phyloP scores from a whole-genome alignment of 2,329 filamentous ascomycete species.

The Phaeosphaeria sp. region DNA sequence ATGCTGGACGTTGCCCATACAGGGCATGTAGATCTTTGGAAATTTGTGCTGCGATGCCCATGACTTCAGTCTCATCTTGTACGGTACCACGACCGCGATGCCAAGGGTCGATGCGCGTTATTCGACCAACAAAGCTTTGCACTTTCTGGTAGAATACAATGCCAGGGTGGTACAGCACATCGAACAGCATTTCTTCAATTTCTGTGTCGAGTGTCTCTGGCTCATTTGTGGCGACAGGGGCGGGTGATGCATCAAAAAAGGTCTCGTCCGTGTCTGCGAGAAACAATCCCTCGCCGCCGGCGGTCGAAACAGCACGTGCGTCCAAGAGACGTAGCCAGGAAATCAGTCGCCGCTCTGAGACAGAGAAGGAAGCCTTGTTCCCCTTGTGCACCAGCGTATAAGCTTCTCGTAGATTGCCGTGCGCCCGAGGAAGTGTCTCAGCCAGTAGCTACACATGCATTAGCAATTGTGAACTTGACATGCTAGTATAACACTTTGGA shows the following conservation, averaged over 20 bases:
- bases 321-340: constrained; percentile 64
- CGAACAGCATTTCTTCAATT: constrained; percentile 60
- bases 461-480: not conserved
- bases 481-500: too few species aligned
- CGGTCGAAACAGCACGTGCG: constrained; percentile 60
- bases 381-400: constrained; percentile 54
- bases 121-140: constrained; percentile 63
- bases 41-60: constrained; percentile 61
- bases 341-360: constrained; percentile 56
- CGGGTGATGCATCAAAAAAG: constrained; percentile 55
- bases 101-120: constrained; percentile 64
- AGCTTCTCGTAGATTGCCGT: constrained; percentile 58
- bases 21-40: constrained; percentile 58
- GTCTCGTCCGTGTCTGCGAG: constrained; percentile 57
- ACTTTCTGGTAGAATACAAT: constrained; percentile 65
- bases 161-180: constrained; percentile 62
- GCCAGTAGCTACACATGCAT: constrained; percentile 24
- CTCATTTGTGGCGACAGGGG: constrained; percentile 37
- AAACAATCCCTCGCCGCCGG: constrained; percentile 63
- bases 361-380: constrained; percentile 28
- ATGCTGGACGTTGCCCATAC: constrained; percentile 58
- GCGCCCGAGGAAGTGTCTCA: constrained; percentile 49
- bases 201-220: constrained; percentile 37
- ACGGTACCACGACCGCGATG: constrained; percentile 63
- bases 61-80: constrained; percentile 65